Evolutionary conservation across 2,329 filamentous ascomycete genomes (phyloP), one percentile per base, ranked within the genome.

Genomic region (Cordyceps cateniannulata): DNA sequence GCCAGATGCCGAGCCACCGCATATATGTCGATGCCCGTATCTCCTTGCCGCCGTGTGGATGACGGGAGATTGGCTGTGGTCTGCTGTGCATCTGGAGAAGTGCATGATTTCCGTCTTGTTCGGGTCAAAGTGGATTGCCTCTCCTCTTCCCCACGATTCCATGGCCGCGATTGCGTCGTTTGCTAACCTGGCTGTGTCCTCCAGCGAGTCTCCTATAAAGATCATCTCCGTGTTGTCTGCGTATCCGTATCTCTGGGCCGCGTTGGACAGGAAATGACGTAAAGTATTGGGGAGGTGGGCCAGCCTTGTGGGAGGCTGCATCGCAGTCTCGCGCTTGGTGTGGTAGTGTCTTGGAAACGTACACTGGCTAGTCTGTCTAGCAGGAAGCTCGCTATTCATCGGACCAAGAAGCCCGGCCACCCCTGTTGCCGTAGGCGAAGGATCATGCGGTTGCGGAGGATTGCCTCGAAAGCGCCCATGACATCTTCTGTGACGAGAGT

Each of bases 401-500:
- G 50, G 27, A 60, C 20, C 8, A 60, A 29, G 42, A 49, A 45
- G 14, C 50, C 32, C 2, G 51, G 56, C 56, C 35, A 62, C 3
- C 61, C 57, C 38, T 62, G 45, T 32, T 52, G 22, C 16, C 27
- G 51, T 16, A 62, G 56, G 18, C 25, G 27, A 2, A 55, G 51
- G 18, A 56, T 49, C 5, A 62, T 35, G 16, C 52, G 45, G 9
- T 60, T 56, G 3, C 18, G 35, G 3, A 62, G 57, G 32, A 62
- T 52, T 20, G 51, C 45, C 10, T 62, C 51, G 38, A 62, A 62
- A 24, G 56, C 56, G 12, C 61, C 61, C 16, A 53, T 55, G 3
- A 62, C 35, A 42, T 62, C 61, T 16, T 54, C 51, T 49, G n/a
- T 59, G 8, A 62, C 50, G 24, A 62, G 48, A 1, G 53, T 62